These are phyloP conservation scores for Vitis riparia DNA, from an alignment of 164 flowering plant species.

Conservation along the genomic window DNA sequence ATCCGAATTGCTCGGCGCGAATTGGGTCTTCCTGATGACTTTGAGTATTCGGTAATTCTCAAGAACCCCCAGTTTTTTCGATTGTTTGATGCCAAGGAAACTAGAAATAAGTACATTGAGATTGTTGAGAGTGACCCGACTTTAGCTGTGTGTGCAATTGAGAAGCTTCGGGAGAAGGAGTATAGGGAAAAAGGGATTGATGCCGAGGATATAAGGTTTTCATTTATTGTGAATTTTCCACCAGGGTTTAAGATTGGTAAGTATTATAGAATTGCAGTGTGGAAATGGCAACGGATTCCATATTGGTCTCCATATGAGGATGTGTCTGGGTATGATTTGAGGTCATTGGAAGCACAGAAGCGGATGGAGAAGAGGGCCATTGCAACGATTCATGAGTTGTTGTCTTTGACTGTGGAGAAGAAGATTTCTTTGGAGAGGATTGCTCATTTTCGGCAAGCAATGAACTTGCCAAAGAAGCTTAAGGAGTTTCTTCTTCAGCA, in stretches of 20 bases:
- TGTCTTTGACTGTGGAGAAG: conserved; percentile 90
- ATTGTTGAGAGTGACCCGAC: conserved; percentile 58
- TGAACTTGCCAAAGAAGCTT: conserved; percentile 88
- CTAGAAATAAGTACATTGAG: conserved; percentile 83
- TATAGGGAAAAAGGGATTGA: conserved; percentile 79
- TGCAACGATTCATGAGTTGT: conserved; percentile 83
- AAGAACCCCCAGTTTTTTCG: conserved; percentile 68
- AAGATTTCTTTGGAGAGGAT: conserved; percentile 93
- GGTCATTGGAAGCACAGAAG: conserved; percentile 88
- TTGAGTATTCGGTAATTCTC: conserved; percentile 71
- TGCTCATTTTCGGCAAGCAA: conserved; percentile 77
- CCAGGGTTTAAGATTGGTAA: conserved; percentile 92
- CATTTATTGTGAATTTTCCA: conserved; percentile 83
- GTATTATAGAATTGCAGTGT: conserved; percentile 82
- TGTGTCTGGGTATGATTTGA: conserved; percentile 75
- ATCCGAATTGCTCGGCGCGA: conserved; percentile 70
- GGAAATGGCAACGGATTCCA: conserved; percentile 96
- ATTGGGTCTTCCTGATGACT: conserved; percentile 89
- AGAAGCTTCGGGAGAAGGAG: conserved; percentile 76
- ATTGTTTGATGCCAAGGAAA: conserved; percentile 65
- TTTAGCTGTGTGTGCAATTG: conserved; percentile 69
- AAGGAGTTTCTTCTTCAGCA: conserved; percentile 91
- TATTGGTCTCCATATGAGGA: conserved; percentile 99
- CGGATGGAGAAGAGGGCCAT: conserved; percentile 96
- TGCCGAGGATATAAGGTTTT: conserved; percentile 77